Evolutionary conservation across 495 filamentous ascomycete genomes (phyloP).

Genomic region (Filosporella fistucella): DNA sequence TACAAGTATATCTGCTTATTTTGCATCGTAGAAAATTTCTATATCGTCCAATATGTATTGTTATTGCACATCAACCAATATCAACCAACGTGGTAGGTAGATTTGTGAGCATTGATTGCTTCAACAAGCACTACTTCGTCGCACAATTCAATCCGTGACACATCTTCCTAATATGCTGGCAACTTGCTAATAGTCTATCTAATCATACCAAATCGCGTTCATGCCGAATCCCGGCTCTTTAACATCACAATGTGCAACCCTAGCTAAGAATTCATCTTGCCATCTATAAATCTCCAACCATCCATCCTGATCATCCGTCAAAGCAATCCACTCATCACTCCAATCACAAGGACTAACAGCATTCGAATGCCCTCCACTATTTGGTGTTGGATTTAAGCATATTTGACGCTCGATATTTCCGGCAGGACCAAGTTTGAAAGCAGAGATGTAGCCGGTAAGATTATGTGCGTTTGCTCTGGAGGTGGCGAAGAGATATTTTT

Average conservation of each 20-base stretch:
- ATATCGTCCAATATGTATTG: too few relatives aligned
- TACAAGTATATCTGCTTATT: too few relatives aligned
- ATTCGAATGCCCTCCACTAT: conserved; percentile 81
- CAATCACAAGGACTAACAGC: conserved; percentile 75
- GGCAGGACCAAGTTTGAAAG: conserved; percentile 63
- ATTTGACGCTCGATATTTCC: conserved; percentile 73
- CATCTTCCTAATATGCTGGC: too few relatives aligned
- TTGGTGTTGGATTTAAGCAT: conserved; percentile 76
- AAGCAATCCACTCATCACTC: conserved; percentile 78
- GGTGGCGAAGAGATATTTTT: conserved; percentile 74
- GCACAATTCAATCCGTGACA: too few relatives aligned
- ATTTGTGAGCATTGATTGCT: too few relatives aligned
- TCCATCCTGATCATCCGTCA: conserved; percentile 80
- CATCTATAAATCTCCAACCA: conserved; percentile 84
- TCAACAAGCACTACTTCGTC: too few relatives aligned
- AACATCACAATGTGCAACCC: conserved; percentile 70
- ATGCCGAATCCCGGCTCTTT: conserved; percentile 81
- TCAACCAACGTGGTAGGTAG: too few relatives aligned
- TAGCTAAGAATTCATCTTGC: conserved; percentile 69
- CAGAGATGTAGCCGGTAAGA: conserved; percentile 74
- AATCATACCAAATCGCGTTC: conserved; percentile 92
- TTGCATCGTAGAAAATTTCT: too few relatives aligned
- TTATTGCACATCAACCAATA: too few relatives aligned
- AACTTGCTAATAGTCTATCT: conserved; percentile 13
- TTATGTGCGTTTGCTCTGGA: conserved; percentile 69